Evolutionary conservation across 2,329 filamentous ascomycete genomes (phyloP).

Genomic region (Paecilomyces sp.): DNA sequence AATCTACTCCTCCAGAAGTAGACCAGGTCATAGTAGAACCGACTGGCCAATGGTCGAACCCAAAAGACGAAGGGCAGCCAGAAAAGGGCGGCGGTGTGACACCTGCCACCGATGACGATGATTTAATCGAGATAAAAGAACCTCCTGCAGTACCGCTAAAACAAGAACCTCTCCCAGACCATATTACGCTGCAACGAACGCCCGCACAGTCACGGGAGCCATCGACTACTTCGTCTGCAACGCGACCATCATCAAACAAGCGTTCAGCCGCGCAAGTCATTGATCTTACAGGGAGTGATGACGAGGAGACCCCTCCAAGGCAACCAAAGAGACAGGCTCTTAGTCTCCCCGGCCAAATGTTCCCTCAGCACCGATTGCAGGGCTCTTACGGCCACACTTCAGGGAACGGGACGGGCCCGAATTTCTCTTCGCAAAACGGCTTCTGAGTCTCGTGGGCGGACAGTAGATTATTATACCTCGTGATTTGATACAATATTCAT

Average conservation of each 20-base stretch:
- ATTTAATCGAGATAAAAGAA: conserved; percentile 45
- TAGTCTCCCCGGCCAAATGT: conserved; percentile 12
- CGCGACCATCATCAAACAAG: conserved; percentile 35
- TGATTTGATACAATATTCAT: conserved; percentile 11
- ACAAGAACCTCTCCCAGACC: conserved; percentile 20
- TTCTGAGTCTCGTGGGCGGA: conserved; percentile 7
- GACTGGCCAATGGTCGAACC: conserved; percentile 66
- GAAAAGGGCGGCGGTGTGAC: conserved; percentile 30
- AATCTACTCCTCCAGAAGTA: conserved; percentile 59
- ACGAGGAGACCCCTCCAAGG: conserved; percentile 39
- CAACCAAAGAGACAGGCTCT: conserved; percentile 27
- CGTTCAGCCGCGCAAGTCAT: conserved; percentile 44
- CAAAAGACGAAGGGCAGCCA: conserved; percentile 35
- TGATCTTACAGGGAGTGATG: conserved; percentile 48
- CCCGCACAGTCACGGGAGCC: conserved; percentile 30
- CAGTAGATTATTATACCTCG: conserved; percentile 7
- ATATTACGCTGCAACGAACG: conserved; percentile 22
- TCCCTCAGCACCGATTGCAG: conserved; percentile 15
- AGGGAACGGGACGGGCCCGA: conserved; percentile 13
- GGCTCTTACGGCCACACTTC: conserved; percentile 13
- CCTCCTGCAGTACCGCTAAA: conserved; percentile 29
- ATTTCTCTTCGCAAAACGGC: conserved; percentile 10
- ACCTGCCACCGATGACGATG: conserved; percentile 35
- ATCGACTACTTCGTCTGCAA: conserved; percentile 31
- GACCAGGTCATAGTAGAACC: conserved; percentile 91